Evolutionary conservation across 192 early-diverging fungal species (phyloP).

Genomic region (Dissophora ornata): DNA sequence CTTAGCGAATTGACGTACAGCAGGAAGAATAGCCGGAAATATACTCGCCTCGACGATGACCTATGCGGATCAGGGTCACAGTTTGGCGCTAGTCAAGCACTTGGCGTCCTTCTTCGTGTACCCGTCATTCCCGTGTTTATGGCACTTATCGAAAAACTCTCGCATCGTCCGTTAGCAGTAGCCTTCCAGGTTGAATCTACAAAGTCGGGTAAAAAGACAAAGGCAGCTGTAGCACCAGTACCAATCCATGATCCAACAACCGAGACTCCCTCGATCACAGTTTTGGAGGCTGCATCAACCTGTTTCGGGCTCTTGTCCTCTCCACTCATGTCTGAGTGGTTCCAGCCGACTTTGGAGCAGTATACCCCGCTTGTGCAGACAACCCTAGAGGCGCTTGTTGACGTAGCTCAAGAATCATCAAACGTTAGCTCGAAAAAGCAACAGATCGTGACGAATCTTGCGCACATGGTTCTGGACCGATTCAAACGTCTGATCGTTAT

Average conservation of each 20-base stretch:
- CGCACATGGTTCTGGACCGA: constrained; percentile 24
- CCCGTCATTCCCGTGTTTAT: constrained; percentile 43
- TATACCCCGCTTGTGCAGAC: constrained; percentile 51
- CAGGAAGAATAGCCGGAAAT: constrained; percentile 20
- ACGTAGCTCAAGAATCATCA: constrained; percentile 10
- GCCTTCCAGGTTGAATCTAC: too few species aligned
- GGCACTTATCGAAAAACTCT: constrained; percentile 22
- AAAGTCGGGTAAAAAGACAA: constrained; percentile 11
- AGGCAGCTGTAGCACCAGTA: background rate
- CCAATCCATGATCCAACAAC: background rate
- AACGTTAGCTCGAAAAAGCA: background rate
- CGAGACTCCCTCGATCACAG: background rate
- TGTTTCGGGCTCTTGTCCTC: constrained; percentile 35
- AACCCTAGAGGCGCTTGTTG: constrained; percentile 34
- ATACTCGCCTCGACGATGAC: constrained; percentile 1
- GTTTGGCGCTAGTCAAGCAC: constrained; percentile 15
- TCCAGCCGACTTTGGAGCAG: constrained; percentile 50
- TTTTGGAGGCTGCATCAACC: constrained; percentile 14
- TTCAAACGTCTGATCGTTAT: constrained; percentile 35
- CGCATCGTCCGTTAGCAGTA: background rate
- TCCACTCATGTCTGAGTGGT: constrained; percentile 41
- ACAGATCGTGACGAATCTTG: constrained; percentile 11
- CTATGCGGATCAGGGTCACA: background rate
- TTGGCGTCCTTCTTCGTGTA: constrained; percentile 26
- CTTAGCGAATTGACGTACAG: constrained; percentile 12